Percentiles rank a stretch among this genome's conserved stretches.
phyloP scores from a whole-genome alignment of 1,284 basidiomycete species.

The Blastosporella zonata region DNA sequence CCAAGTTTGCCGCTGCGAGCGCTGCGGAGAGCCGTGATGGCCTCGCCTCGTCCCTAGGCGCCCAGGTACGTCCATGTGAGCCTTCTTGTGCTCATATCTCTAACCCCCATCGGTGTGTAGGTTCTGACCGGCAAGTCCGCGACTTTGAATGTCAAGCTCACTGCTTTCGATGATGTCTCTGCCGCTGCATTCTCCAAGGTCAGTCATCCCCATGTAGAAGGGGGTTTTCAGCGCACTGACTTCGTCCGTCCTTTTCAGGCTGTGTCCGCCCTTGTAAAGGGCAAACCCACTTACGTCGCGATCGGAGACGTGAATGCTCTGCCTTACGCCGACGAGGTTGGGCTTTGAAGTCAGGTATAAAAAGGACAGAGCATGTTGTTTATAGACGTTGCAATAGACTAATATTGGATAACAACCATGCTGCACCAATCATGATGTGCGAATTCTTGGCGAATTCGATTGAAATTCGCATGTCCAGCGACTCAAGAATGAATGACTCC shows the following conservation, averaged over 20 bases:
- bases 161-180: constrained; percentile 63
- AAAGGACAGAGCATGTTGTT: constrained; percentile 16
- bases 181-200: constrained; percentile 61
- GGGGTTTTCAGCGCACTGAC: not conserved
- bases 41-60: constrained; percentile 57
- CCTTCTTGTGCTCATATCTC: constrained; percentile 10
- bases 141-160: constrained; percentile 52
- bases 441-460: too few relatives aligned
- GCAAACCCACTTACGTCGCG: constrained; percentile 83
- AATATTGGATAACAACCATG: constrained; percentile 9
- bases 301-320: constrained; percentile 76
- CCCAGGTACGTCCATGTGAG: constrained; percentile 48
- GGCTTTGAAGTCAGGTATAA: constrained; percentile 48
- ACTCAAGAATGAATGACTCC: too few relatives aligned
- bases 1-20: constrained; percentile 79
- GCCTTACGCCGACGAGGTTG: constrained; percentile 84
- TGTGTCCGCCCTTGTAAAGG: constrained; percentile 53
- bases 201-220: constrained; percentile 21
- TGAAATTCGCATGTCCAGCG: too few relatives aligned
- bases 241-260: constrained; percentile 33
- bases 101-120: constrained; percentile 33
- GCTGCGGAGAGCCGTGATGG: constrained; percentile 71
- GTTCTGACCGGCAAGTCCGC: constrained; percentile 55
- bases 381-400: constrained; percentile 22
- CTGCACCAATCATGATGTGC: too few relatives aligned